phyloP scores from a whole-genome alignment of 2,329 filamentous ascomycete genomes.

The Plectosphaerella plurivora region DNA sequence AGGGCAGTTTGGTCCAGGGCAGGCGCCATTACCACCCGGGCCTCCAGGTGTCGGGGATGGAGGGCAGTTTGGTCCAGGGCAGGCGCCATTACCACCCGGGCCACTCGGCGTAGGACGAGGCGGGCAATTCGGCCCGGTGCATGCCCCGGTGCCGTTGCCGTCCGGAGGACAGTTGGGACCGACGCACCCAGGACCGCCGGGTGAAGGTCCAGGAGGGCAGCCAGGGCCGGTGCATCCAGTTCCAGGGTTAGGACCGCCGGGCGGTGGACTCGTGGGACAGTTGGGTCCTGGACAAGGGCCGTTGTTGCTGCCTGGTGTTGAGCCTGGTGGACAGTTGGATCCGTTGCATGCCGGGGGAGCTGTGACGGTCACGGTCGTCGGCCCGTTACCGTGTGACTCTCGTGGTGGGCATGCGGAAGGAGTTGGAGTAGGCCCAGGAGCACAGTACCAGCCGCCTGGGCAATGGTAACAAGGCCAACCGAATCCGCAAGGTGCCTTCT shows the following conservation, averaged over 20 bases:
- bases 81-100: not conserved
- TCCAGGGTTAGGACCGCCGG: too few relatives aligned
- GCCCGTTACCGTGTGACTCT: too few relatives aligned
- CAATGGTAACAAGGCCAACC: constrained; percentile 27
- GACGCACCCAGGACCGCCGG: too few relatives aligned
- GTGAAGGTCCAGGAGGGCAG: too few relatives aligned
- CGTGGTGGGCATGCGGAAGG: not conserved
- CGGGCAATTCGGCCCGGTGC: not conserved
- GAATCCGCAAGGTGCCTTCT: constrained; percentile 19
- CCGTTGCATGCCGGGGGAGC: too few relatives aligned
- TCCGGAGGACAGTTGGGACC: not conserved
- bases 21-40: not conserved
- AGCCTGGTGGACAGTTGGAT: too few relatives aligned
- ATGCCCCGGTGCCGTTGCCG: not conserved
- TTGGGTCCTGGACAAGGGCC: too few relatives aligned
- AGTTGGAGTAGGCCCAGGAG: constrained; percentile 3
- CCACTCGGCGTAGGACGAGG: not conserved
- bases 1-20: not conserved
- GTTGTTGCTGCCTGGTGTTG: too few relatives aligned
- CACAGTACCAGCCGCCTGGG: constrained; percentile 21
- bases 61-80: too few relatives aligned
- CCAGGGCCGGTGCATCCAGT: too few relatives aligned
- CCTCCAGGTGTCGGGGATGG: not conserved
- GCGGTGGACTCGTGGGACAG: too few relatives aligned
- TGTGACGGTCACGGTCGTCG: too few relatives aligned